Evolutionary conservation across 1,284 basidiomycete species (phyloP), one percentile per base, ranked within the genome.

Genomic region (Irpex sp.): DNA sequence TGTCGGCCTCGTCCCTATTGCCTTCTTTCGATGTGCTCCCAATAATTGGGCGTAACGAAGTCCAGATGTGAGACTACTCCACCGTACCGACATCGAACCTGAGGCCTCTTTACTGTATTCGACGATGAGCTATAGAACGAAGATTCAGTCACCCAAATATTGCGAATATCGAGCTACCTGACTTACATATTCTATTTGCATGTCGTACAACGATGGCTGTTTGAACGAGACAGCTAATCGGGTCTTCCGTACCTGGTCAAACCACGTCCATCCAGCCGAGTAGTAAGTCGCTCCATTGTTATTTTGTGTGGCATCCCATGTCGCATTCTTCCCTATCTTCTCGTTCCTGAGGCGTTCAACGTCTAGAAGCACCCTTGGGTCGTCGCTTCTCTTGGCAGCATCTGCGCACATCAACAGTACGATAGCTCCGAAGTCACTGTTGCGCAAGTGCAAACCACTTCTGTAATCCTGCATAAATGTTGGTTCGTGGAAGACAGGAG

Each of bases 401-500:
- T 87, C 78, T 0, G 94, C 91, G 71, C 91, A 93, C 0, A 95
- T 84, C 53, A 93, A 77, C 37, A 94, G 76, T 53, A 92, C 81
- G 4, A 89, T 83, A n/a, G 82, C 82, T 13, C 83, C 89, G 71
- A 94, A 94, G 9, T 83, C 77, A 5, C 78, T 61, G 69, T 92
- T 85, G 8, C 73, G 79, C 11, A 78, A 73, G 71, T 93, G 87
- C 19, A 88, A 71, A 1, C 83, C 81, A 5, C 83, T 80, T 15
- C 73, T 72, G 51, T 91, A 74, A 54, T 81, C 78, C 15, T 76
- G 75, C 63, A 90, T 83, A 67, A 96, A 94, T 26, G 86, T 87
- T 1, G 86, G 86, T 0, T 86, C 85, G 71, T 96, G 94, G 4
- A 97, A 76, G n/a, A 95, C 77, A 4, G 93, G 92, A 33, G 84